Conservation (phyloP, 2,329 filamentous ascomycete genomes). For the Diaporthe citriasiana region DNA sequence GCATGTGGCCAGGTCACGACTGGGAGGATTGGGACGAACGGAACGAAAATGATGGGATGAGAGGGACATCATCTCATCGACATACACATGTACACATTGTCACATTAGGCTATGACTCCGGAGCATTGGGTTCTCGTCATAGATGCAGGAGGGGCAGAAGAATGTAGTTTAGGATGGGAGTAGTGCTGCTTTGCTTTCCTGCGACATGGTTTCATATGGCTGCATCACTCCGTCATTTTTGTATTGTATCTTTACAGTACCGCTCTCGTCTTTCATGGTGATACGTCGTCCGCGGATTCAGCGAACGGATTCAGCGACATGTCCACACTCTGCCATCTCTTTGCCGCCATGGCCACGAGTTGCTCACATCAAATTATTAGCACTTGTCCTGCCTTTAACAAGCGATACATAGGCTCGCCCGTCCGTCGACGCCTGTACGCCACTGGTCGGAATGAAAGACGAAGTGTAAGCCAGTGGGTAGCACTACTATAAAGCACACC, state of each 20-base stretch:
- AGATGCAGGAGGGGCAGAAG: slow-evolving; percentile 59
- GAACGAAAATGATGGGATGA: slow-evolving; percentile 46
- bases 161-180: slow-evolving; percentile 59
- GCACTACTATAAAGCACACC: neutral
- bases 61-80: slow-evolving; percentile 39
- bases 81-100: slow-evolving; percentile 66
- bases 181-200: slow-evolving; percentile 46
- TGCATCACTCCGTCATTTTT: slow-evolving; percentile 40
- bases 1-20: slow-evolving; percentile 38
- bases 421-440: neutral
- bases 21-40: slow-evolving; percentile 32
- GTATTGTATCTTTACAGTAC: slow-evolving; percentile 32
- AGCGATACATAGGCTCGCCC: neutral
- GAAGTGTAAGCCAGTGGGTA: neutral
- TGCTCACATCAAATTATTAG: neutral
- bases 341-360: neutral
- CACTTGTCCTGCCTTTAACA: neutral
- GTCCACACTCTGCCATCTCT: no score
- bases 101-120: slow-evolving; percentile 59
- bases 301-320: neutral
- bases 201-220: slow-evolving; percentile 40
- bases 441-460: neutral
- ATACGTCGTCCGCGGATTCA: neutral
- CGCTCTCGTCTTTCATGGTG: neutral
- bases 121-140: slow-evolving; percentile 59